Base-by-base conservation (phyloP, 768 basidiomycete genomes). In the Mycena albidolilacea region DNA sequence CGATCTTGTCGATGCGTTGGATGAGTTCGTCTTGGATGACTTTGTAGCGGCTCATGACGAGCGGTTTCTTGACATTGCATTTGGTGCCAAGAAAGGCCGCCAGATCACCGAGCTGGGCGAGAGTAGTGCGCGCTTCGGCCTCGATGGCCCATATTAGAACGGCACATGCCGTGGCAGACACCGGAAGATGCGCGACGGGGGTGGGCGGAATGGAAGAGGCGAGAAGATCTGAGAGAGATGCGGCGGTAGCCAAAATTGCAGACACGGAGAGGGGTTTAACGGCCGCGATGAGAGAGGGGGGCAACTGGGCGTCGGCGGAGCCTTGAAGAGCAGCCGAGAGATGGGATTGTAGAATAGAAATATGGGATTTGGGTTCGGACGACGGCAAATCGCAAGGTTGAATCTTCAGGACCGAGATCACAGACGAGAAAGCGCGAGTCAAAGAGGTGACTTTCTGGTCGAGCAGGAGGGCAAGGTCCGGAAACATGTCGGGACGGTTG, bases 31-130 rank as follows among this genome's bases (percentile, higher is more conserved):
- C 90, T 77, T 91, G 90, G 38, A 94, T 79, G 46, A 84, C 75
- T 79, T 90, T 92, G 82, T 95, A 95, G 4, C 93, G 90, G 38
- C 87, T 83, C 88, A 93, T 90, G 37, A 94, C 87, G 58, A 88
- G 85, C 39, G 84, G 82, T 66, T 89, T 87, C 17, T 86, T 84
- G 46, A 87, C 83, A 44, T 88, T 85, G 73, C 88, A 85, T 52
- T 88, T 87, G 35, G 80, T 73, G 12, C 87, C 92, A 52, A 95
- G 86, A 39, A 80, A 84, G 63, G 86, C 85, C n/a, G 90, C 87
- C 69, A 94, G 83, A n/a, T 88, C 86, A 14, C 84, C 86, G 37
- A 92, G 80, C 61, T 88, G 84, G 62, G 88, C 87, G 54, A 91
- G 84, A 11, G 88, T 83, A 35, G 83, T 79, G 54, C 89, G 87